These are phyloP conservation scores for Phytophthora pini DNA, from an alignment of 352 stramenopile genomes.

Conservation along the genomic window DNA sequence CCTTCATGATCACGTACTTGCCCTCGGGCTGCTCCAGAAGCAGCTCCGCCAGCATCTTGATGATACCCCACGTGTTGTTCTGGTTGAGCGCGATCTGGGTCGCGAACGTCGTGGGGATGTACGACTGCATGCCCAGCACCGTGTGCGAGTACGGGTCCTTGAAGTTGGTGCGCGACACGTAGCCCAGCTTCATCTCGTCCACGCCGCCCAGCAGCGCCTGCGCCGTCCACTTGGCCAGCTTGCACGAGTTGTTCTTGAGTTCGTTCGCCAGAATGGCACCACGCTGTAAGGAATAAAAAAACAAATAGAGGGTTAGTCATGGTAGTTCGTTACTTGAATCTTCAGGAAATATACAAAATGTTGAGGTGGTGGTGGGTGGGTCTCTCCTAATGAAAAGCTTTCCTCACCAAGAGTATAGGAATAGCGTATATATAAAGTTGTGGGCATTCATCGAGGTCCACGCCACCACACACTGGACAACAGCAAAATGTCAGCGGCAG, in stretches of 20 bases:
- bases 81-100: conserved; percentile 97
- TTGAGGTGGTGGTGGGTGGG: conserved; percentile 11
- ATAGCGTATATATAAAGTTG: conserved; percentile 68
- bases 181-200: conserved; percentile 98
- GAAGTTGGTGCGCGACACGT: conserved; percentile 93
- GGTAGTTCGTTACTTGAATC: background rate
- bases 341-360: conserved; percentile 5
- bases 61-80: conserved; percentile 98
- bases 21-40: conserved; percentile 95
- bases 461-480: conserved; percentile 10
- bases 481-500: background rate
- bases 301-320: conserved; percentile 23
- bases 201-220: conserved; percentile 95
- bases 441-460: conserved; percentile 69
- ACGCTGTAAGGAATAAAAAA: conserved; percentile 61
- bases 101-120: conserved; percentile 97
- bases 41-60: conserved; percentile 95
- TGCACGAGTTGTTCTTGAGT: conserved; percentile 99
- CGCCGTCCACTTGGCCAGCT: conserved; percentile 98
- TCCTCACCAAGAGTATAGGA: conserved; percentile 50
- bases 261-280: conserved; percentile 97
- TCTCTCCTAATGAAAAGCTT: conserved; percentile 40
- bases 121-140: conserved; percentile 96
- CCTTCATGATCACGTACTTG: conserved; percentile 99
- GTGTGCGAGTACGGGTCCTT: conserved; percentile 97